phyloP scores from a whole-genome alignment of 441 rosid genomes.

The Gossypium laxum region DNA sequence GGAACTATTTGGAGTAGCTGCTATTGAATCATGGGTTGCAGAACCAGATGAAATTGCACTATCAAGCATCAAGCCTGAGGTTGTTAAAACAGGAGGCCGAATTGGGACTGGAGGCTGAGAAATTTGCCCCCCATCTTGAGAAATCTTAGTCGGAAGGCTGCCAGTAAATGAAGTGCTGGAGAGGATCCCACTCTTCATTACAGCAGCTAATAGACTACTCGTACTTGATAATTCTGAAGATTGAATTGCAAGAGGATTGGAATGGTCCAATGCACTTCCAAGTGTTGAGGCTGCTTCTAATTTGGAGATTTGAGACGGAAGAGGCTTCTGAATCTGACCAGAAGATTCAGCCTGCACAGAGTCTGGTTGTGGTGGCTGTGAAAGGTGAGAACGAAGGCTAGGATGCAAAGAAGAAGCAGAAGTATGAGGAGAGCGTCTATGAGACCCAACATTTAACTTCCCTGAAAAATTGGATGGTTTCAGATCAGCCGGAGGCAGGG shows the following conservation, averaged over 20 bases:
- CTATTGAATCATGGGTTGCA: slow-evolving; percentile 24
- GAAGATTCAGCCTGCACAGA: slow-evolving; percentile 28
- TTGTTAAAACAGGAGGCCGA: slow-evolving; percentile 25
- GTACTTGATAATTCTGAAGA: slow-evolving; percentile 38
- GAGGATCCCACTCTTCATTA: slow-evolving; percentile 63
- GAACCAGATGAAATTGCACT: slow-evolving; percentile 26
- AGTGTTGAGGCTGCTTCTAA: slow-evolving; percentile 25
- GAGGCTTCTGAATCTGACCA: slow-evolving; percentile 30
- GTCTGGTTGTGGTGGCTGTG: slow-evolving; percentile 26
- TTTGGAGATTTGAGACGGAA: slow-evolving; percentile 26
- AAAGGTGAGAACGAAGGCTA: slow-evolving; percentile 18
- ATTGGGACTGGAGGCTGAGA: slow-evolving; percentile 35
- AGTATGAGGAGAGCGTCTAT: slow-evolving; percentile 18
- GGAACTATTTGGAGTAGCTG: slow-evolving; percentile 22
- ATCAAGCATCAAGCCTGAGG: slow-evolving; percentile 27
- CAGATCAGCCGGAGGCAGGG: too few species aligned
- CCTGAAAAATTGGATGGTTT: slow-evolving; percentile 25
- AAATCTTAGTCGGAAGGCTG: slow-evolving; percentile 24
- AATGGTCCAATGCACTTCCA: slow-evolving; percentile 28
- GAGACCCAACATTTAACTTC: slow-evolving; percentile 24
- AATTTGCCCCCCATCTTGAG: slow-evolving; percentile 25
- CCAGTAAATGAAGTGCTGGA: slow-evolving; percentile 29
- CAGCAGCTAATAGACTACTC: slow-evolving; percentile 61
- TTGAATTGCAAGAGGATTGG: slow-evolving; percentile 31
- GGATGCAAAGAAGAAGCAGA: slow-evolving; percentile 29